Conservation (phyloP, 441 rosid species). For the Eruca vesicaria region DNA sequence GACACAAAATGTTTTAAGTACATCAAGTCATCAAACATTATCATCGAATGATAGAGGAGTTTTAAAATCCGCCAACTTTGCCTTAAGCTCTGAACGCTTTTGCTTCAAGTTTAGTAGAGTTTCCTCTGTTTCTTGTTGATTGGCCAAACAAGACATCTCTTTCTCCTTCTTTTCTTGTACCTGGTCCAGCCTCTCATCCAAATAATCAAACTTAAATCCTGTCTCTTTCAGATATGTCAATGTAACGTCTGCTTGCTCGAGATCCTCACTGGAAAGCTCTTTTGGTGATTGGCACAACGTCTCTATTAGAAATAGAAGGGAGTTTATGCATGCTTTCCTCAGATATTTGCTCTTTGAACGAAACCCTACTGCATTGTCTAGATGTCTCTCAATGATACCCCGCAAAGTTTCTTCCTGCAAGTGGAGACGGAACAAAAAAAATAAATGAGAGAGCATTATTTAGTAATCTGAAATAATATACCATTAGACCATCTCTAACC, state of each 20-base stretch:
- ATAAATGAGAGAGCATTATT: not conserved
- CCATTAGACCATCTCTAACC: no score
- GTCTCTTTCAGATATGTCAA: not conserved
- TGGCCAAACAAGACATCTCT: not conserved
- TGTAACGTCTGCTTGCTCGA: not conserved
- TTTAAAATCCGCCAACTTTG: no score
- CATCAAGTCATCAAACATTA: not conserved
- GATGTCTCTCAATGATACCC: not conserved
- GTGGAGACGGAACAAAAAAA: not conserved
- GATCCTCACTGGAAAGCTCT: not conserved
- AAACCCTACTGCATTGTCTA: not conserved
- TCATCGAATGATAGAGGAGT: not conserved
- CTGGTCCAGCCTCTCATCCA: not conserved
- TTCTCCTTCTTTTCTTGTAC: not conserved
- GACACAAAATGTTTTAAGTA: no score
- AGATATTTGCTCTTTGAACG: not conserved
- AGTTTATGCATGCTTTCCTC: not conserved
- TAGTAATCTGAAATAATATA: not conserved
- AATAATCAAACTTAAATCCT: constrained; percentile 1
- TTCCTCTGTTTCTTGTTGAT: no score
- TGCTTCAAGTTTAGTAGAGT: not conserved
- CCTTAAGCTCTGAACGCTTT: not conserved
- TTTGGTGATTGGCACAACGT: constrained; percentile 3
- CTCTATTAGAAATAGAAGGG: not conserved
- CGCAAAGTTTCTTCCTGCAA: not conserved